Conservation (phyloP, 1,284 basidiomycete genomes). For the Clitocybe nebularis region DNA sequence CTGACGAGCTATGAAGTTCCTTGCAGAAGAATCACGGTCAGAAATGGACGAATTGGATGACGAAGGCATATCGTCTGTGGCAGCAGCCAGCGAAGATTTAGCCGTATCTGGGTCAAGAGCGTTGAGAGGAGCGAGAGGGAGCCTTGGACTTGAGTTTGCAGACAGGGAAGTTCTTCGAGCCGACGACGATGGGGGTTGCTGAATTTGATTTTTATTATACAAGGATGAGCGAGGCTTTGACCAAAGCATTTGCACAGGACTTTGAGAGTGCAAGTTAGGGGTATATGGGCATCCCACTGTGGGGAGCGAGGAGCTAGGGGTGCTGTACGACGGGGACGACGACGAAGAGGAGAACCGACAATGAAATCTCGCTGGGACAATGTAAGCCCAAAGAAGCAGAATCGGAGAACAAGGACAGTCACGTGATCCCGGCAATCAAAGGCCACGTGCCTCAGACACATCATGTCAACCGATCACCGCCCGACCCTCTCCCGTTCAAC, state of each 20-base stretch:
- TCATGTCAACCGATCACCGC: slow-evolving; percentile 15
- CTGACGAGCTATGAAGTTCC: slow-evolving; percentile 10
- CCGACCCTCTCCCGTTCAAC: no score
- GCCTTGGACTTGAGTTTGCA: slow-evolving; percentile 14
- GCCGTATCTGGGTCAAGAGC: slow-evolving; percentile 15
- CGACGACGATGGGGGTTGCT: slow-evolving; percentile 13
- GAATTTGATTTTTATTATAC: slow-evolving; percentile 15
- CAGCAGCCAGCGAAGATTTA: slow-evolving; percentile 12
- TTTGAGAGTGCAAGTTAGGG: neutral
- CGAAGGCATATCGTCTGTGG: slow-evolving; percentile 11
- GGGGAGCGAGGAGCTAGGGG: slow-evolving; percentile 3
- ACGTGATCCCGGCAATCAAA: slow-evolving; percentile 21
- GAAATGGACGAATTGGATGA: slow-evolving; percentile 9
- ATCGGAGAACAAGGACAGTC: slow-evolving; percentile 18
- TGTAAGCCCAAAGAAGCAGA: no score
- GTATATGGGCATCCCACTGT: neutral
- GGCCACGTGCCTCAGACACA: slow-evolving; percentile 21
- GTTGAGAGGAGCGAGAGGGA: slow-evolving; percentile 21
- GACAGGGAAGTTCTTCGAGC: slow-evolving; percentile 12
- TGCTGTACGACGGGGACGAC: slow-evolving; percentile 13
- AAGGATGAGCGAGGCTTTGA: slow-evolving; percentile 18
- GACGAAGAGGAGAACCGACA: slow-evolving; percentile 3
- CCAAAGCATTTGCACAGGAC: slow-evolving; percentile 17
- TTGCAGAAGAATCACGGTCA: slow-evolving; percentile 10
- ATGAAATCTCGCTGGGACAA: slow-evolving; percentile 3